Evolutionary conservation across 208 protist genomes (phyloP).

Genomic region (Wallacemonas sp.): DNA sequence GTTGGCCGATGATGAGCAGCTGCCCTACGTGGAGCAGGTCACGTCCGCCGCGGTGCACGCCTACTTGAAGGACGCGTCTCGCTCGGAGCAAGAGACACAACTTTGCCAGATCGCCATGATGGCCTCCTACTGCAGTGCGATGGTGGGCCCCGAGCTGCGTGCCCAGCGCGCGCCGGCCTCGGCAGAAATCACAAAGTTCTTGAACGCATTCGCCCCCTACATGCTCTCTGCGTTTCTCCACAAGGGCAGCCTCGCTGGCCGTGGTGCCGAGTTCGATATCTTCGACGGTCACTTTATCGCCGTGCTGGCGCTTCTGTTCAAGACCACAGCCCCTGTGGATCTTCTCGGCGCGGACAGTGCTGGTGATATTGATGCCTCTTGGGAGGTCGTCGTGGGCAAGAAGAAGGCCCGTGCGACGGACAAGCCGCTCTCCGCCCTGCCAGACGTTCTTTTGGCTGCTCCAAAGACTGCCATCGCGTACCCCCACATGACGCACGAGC

Average conservation of each 20-base stretch:
- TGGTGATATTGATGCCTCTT: constrained; percentile 46
- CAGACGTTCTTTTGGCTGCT: constrained; percentile 30
- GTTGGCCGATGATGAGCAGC: constrained; percentile 38
- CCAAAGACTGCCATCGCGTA: constrained; percentile 38
- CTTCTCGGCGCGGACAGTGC: constrained; percentile 67
- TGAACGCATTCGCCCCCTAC: constrained; percentile 64
- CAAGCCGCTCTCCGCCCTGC: constrained; percentile 43
- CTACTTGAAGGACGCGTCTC: constrained; percentile 38
- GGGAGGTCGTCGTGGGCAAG: constrained; percentile 38
- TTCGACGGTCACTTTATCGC: constrained; percentile 75
- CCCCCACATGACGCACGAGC: constrained; percentile 68
- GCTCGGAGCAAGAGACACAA: constrained; percentile 41
- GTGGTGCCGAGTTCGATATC: constrained; percentile 75
- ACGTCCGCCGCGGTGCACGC: constrained; percentile 60
- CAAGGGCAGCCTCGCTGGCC: constrained; percentile 36
- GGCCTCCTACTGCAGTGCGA: constrained; percentile 52
- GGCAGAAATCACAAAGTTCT: constrained; percentile 42
- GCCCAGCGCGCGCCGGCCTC: constrained; percentile 44
- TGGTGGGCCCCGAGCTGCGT: constrained; percentile 45
- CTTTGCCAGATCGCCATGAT: constrained; percentile 65
- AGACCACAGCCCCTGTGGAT: constrained; percentile 28
- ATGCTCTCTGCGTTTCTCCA: constrained; percentile 43
- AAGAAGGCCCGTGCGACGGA: constrained; percentile 26
- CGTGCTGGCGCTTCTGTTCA: constrained; percentile 52
- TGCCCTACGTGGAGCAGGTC: constrained; percentile 67